Evolutionary conservation across 2,329 filamentous ascomycete species (phyloP).

Genomic region (Colletotrichum spinosum): DNA sequence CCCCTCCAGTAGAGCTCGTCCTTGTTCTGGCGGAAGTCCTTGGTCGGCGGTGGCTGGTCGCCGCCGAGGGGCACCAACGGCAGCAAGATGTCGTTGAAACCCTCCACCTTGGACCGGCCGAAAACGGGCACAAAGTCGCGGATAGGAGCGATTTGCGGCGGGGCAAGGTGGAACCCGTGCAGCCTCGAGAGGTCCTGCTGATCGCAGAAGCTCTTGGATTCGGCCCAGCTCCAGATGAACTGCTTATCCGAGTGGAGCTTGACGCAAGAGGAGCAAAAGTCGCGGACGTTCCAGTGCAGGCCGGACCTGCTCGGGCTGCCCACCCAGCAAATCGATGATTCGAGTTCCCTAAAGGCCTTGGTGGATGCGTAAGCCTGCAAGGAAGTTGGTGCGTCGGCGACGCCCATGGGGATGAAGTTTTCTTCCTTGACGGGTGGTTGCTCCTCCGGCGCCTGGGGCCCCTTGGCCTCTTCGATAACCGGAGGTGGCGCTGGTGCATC

Average conservation of each 20-base stretch:
- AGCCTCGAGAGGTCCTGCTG: conserved; percentile 81
- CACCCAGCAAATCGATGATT: conserved; percentile 68
- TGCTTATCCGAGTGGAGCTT: conserved; percentile 74
- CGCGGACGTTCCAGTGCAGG: conserved; percentile 71
- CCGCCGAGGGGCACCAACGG: conserved; percentile 65
- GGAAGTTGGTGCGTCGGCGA: background rate
- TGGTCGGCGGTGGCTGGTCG: conserved; percentile 56
- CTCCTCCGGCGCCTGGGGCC: background rate
- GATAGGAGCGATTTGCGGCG: conserved; percentile 71
- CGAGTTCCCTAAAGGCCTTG: conserved; percentile 55
- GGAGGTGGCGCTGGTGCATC: conserved; percentile 26
- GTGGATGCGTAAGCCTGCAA: conserved; percentile 24
- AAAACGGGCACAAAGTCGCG: conserved; percentile 79
- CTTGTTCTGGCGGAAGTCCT: conserved; percentile 70
- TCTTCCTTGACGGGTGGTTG: conserved; percentile 10
- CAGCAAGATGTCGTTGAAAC: conserved; percentile 82
- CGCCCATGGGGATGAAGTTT: background rate
- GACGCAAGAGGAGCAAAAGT: conserved; percentile 73
- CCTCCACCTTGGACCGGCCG: conserved; percentile 77
- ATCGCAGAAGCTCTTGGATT: conserved; percentile 76
- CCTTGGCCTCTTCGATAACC: background rate
- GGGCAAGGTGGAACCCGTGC: conserved; percentile 78
- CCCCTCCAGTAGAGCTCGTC: conserved; percentile 81
- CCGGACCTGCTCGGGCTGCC: conserved; percentile 69
- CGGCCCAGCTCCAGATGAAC: conserved; percentile 74